Conservation (phyloP, 2,329 filamentous ascomycete species). For the Fusarium sp. region DNA sequence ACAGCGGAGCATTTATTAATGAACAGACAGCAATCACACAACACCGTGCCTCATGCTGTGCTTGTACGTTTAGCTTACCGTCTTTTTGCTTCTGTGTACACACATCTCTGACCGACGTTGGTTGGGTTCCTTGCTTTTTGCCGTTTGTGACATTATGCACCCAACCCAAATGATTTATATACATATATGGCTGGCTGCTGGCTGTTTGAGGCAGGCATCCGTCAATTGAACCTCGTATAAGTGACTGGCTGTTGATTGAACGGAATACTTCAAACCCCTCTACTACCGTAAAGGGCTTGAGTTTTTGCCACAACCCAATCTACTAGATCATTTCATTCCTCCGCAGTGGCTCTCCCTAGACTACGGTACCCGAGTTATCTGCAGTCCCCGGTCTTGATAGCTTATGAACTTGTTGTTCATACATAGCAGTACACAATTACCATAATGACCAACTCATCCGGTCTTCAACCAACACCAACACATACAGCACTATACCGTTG, state of each 20-base stretch:
- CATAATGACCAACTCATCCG: neutral
- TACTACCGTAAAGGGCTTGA: neutral
- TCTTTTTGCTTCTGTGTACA: constrained; percentile 12
- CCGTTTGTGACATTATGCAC: constrained; percentile 19
- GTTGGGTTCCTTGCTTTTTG: constrained; percentile 12
- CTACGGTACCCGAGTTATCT: constrained; percentile 14
- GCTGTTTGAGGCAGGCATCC: constrained; percentile 23
- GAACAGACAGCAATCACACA: constrained; percentile 7
- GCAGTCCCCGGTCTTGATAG: constrained; percentile 5
- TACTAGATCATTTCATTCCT: constrained; percentile 26
- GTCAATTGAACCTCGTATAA: constrained; percentile 6
- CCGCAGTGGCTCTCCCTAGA: constrained; percentile 10
- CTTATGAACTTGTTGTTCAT: neutral
- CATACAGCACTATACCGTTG: neutral
- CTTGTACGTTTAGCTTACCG: constrained; percentile 11
- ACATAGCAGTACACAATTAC: too few relatives aligned
- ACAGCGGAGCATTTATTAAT: constrained; percentile 36
- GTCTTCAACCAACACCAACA: neutral
- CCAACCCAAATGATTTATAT: constrained; percentile 26
- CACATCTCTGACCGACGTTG: neutral
- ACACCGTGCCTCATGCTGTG: neutral
- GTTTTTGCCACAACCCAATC: constrained; percentile 26
- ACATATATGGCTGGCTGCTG: constrained; percentile 28
- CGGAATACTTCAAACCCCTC: neutral
- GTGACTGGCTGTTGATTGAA: neutral